phyloP scores from a whole-genome alignment of 179 eudicot genomes.

The Carnegiea gigantea region DNA sequence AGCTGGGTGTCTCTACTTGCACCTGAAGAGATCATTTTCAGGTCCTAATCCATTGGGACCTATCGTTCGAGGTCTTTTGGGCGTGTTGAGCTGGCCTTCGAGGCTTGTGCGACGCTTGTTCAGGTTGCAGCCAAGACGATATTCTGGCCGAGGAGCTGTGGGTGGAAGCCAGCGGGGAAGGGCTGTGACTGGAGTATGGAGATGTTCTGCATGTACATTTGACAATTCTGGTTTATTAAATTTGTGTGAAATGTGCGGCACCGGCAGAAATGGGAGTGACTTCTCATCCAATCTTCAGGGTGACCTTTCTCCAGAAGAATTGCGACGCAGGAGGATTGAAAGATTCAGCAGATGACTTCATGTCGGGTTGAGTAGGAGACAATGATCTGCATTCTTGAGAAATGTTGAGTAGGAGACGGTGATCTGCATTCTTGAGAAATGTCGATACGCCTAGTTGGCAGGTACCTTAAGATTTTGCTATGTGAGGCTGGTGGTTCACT shows the following conservation, averaged over 20 bases:
- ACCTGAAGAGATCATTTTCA: conserved; percentile 42
- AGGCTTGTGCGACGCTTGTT: conserved; percentile 38
- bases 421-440: too few species aligned
- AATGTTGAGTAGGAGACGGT: too few species aligned
- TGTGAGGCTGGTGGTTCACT: too few species aligned
- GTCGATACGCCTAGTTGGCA: background rate
- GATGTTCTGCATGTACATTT: conserved; percentile 73
- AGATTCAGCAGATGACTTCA: conserved; percentile 50
- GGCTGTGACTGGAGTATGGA: conserved; percentile 47
- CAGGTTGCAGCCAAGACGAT: conserved; percentile 23
- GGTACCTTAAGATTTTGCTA: background rate
- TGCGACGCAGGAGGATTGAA: conserved; percentile 68
- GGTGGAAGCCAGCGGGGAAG: conserved; percentile 31
- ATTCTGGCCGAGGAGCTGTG: conserved; percentile 47
- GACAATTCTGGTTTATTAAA: conserved; percentile 58
- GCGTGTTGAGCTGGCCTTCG: conserved; percentile 52
- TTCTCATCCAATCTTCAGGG: conserved; percentile 23
- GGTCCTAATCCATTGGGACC: conserved; percentile 54
- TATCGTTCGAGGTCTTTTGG: conserved; percentile 36
- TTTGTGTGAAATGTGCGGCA: conserved; percentile 88
- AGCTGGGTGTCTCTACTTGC: conserved; percentile 71
- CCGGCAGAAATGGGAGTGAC: conserved; percentile 39
- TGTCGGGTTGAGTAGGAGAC: background rate
- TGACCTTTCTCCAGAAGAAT: conserved; percentile 55
- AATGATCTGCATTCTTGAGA: too few species aligned